phyloP scores from a whole-genome alignment of 2,329 filamentous ascomycete species.

The Penicillium sp. region DNA sequence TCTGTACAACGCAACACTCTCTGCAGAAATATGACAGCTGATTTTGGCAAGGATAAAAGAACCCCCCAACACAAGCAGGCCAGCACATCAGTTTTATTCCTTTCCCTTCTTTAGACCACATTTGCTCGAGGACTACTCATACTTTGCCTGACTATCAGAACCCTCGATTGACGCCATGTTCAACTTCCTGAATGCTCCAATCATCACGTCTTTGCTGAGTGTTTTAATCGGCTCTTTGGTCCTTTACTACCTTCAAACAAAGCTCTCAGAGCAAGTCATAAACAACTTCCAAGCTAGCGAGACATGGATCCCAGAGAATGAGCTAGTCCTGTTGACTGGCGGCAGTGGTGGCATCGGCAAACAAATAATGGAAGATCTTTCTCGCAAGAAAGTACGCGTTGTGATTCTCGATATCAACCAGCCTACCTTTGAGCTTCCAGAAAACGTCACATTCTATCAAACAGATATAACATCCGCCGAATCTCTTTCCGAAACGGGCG shows the following conservation, averaged over 20 bases:
- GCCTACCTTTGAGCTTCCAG: conserved; percentile 7
- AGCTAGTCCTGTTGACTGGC: conserved; percentile 23
- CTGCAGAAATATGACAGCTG: neutral
- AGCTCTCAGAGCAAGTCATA: neutral
- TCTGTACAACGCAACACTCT: neutral
- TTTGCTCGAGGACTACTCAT: neutral
- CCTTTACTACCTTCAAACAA: neutral
- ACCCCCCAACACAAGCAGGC: neutral
- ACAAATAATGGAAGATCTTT: conserved; percentile 21
- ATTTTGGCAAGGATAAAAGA: neutral
- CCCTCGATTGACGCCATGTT: neutral
- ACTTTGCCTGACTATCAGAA: neutral
- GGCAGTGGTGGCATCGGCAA: conserved; percentile 23
- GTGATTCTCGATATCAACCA: conserved; percentile 15
- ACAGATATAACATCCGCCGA: conserved; percentile 29
- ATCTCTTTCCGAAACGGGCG: conserved; percentile 25
- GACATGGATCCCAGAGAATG: conserved; percentile 13
- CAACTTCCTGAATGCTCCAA: neutral
- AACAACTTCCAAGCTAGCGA: neutral
- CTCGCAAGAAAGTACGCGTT: conserved; percentile 6
- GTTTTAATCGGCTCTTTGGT: neutral
- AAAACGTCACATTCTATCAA: conserved; percentile 25
- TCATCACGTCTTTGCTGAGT: neutral
- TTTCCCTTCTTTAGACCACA: neutral
- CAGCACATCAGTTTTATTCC: neutral